Evolutionary conservation across 257 asterid genomes (phyloP).

Genomic region (Capsicum chinense): DNA sequence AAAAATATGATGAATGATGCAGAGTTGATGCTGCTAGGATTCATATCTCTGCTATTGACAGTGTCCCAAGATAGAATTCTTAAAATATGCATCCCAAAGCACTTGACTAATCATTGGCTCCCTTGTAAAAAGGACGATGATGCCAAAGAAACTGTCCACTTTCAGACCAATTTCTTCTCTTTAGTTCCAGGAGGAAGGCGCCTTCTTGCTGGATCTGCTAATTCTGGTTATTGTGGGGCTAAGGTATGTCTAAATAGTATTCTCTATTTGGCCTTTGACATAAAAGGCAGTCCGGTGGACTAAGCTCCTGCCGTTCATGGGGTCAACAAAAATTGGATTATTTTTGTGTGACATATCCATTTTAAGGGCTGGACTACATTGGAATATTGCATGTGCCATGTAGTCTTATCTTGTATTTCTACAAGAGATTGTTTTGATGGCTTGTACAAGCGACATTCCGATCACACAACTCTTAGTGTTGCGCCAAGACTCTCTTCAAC

Average conservation of each 20-base stretch:
- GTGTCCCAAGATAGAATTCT: constrained; percentile 51
- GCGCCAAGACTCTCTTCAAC: not conserved
- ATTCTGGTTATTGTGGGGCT: constrained; percentile 40
- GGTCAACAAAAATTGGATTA: not conserved
- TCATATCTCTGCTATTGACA: constrained; percentile 65
- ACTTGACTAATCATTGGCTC: constrained; percentile 57
- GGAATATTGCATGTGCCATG: not conserved
- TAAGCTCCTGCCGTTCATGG: not conserved
- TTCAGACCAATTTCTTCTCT: constrained; percentile 35
- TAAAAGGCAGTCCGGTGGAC: not conserved
- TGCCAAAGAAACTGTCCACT: constrained; percentile 33
- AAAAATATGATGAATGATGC: constrained; percentile 32
- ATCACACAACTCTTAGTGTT: not conserved
- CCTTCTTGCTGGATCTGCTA: constrained; percentile 44
- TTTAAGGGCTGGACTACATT: not conserved
- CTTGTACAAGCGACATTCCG: not conserved
- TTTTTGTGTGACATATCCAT: not conserved
- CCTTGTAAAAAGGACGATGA: constrained; percentile 53
- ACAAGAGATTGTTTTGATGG: not conserved
- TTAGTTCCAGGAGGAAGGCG: constrained; percentile 39
- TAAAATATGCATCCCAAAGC: constrained; percentile 55
- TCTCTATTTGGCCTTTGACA: not conserved
- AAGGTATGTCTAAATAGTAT: constrained; percentile 38
- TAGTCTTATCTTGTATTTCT: not conserved
- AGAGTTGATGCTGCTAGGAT: constrained; percentile 83